phyloP scores from a whole-genome alignment of 176 grass and related monocot species.

The Otatea glauca region DNA sequence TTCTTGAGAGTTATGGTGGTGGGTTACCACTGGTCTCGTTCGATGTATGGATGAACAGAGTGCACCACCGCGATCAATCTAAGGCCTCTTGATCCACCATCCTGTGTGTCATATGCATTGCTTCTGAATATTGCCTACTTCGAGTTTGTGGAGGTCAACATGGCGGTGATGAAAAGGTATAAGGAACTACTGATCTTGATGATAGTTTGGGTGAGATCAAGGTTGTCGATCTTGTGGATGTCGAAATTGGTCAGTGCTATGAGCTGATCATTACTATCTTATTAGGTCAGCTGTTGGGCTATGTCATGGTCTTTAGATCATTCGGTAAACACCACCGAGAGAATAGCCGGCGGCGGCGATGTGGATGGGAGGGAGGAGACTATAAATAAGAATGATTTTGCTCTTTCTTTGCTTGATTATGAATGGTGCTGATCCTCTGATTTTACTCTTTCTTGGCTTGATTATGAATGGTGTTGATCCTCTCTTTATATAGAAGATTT shows the following conservation, averaged over 20 bases:
- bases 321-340: no score
- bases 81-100: conserved; percentile 39
- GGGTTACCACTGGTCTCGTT: conserved; percentile 40
- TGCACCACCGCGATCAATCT: conserved; percentile 52
- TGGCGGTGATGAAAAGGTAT: not conserved
- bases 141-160: conserved; percentile 40
- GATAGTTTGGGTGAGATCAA: not conserved
- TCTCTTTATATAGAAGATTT: no score
- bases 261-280: conserved; percentile 58
- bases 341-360: no score
- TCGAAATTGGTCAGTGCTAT: conserved; percentile 47
- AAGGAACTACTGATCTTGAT: not conserved
- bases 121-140: conserved; percentile 61
- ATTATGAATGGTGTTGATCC: no score
- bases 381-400: no score
- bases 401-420: no score
- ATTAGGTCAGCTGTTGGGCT: conserved; percentile 45
- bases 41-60: conserved; percentile 43
- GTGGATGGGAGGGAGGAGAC: no score
- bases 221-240: conserved; percentile 56
- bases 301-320: no score
- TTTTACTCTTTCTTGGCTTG: no score
- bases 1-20: conserved; percentile 48
- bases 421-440: no score
- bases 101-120: conserved; percentile 34